Evolutionary conservation across 148 eudicot genomes (phyloP), one percentile per base, ranked within the genome.

Genomic region (Vaccinium vitisidaea): DNA sequence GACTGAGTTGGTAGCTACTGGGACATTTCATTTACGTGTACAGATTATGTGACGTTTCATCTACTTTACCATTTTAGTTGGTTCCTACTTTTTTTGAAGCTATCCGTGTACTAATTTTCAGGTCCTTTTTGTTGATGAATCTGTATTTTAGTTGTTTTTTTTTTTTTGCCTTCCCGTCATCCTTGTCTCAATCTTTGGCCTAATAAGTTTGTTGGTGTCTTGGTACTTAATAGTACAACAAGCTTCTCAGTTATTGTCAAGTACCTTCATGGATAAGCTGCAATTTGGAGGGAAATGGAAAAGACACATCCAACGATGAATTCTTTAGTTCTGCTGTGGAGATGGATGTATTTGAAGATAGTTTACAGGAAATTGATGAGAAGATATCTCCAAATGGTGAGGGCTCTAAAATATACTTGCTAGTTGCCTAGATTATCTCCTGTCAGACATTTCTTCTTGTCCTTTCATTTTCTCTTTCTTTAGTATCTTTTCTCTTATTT

Each of bases 261-360:
- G 80, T 95, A 86, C 99, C 99, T 25, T 88, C 91, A 21, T 92
- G 98, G 98, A 90, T 97, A 86, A 88, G 91, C 91, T 95, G 98
- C 95, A 91, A 92, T 90, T 69, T 97, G 89, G 99, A 97, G 83
- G 98, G 96, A 73, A 97, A 94, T 85, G 82, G 73, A 39, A 80
- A 55, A 83, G 92, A 90, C 59, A 48, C 79, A 30, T 86, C 88
- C 83, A 79, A 84, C 82, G 96, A 92, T 85, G 95, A 96, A 32
- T 83, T 84, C 67, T 32, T 75, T 84, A 88, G 86, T 88, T 91
- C 92, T 84, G 89, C 91, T 85, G 93, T 91, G 67, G 99, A 95
- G 90, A 96, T 96, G 99, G 99, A 96, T 90, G 93, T 96, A 63
- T 82, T 89, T 80, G 98, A 96, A 89, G 87, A 89, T 79, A 82